Base-by-base conservation (phyloP, 805 yeast species). In the Monosporozyma siamensis region DNA sequence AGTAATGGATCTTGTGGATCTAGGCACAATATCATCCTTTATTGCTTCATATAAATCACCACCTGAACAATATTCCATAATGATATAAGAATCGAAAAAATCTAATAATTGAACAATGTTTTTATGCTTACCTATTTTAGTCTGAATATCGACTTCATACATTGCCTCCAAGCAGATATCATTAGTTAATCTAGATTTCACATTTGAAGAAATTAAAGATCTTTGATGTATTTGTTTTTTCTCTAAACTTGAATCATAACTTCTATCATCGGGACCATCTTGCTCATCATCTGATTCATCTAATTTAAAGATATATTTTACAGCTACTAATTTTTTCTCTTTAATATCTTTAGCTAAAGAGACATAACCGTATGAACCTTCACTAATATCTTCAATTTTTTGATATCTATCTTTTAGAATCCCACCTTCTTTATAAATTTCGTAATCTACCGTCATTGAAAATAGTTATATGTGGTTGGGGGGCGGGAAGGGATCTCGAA, bases 361-460 rank as follows among this genome's bases (percentile, higher is more conserved):
- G 7, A 90, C 97, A 38, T 83, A 74, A 40, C 97, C 97, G 62
- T 86, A 90, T 0, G 97, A 86, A 24, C 97, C 97, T 61, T 86
- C 89, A 56, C 89, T 85, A 45, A 90, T 75, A 56, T 80, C 85
- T 44, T 76, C 78, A 18, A 87, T 70, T 52, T 80, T 80, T 44
- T 68, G 66, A 65, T 87, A 90, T 43, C 83, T 69, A 42, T 69
- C 69, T 46, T 78, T 72, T 44, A 86, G 67, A 36, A 82, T 68
- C 15, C 67, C 67, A 39, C 74, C 73, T 51, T 67, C 69, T 43
- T 68, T 67, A 46, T 68, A 68, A 35, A 63, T 48, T 41, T 66
- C 69, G 52, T 66, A 68, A 47, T 61, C 65, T 24, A 57, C 44
- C 14, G 39, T 38, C 47, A 46, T 43, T n/a, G n/a, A n/a, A n/a